Evolutionary conservation across 2,329 filamentous ascomycete species (phyloP), one percentile per base, ranked within the genome.

Genomic region (Setomelanomma holmii): DNA sequence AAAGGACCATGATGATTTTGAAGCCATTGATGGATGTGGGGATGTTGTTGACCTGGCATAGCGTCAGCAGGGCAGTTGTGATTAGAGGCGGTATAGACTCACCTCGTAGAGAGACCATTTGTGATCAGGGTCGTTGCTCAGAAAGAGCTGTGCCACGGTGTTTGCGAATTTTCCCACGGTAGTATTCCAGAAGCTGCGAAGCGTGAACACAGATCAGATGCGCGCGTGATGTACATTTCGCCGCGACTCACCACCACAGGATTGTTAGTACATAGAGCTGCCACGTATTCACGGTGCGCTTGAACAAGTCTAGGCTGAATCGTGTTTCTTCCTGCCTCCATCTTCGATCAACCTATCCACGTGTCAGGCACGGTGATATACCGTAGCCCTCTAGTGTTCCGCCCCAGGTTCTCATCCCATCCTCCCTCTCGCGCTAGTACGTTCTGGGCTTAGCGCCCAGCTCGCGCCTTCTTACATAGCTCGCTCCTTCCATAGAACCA

Each of bases 21-120:
- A 79, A 67, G 8, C 78, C 78, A 27, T 75, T 75, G 23, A 79
- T 73, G 20, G 71, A 64, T 0, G 78, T 80, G 1, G 78, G 76
- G 27, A 79, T 79, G 56, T 76, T 79, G 66, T 80, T 80, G 67
- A 79, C 74, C 56, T 79, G 27, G 24, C 59, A 1, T 73, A 70
- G 78, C 64, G 27, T 0, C 69, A 67, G 60, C 76, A 78, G 14
- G 56, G 58, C 12, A 40, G 38, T 46, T 76, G 76, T 36, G 79
- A 69, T 66, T 77, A 79, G 1, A 79, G 62, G 1, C 68, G 60
- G 49, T 78, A 79, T 55, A 72, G 77, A 40, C 78, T 76, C 52
- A 79, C 75, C 21, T 75, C 66, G 51, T 76, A 76, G 4, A 65
- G 72, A 21, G 40, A 43, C 40, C 40, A 43, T 19, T 43, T 33